Evolutionary conservation across 2,329 filamentous ascomycete genomes (phyloP).

Genomic region (Neophaeococcomyces aloes): DNA sequence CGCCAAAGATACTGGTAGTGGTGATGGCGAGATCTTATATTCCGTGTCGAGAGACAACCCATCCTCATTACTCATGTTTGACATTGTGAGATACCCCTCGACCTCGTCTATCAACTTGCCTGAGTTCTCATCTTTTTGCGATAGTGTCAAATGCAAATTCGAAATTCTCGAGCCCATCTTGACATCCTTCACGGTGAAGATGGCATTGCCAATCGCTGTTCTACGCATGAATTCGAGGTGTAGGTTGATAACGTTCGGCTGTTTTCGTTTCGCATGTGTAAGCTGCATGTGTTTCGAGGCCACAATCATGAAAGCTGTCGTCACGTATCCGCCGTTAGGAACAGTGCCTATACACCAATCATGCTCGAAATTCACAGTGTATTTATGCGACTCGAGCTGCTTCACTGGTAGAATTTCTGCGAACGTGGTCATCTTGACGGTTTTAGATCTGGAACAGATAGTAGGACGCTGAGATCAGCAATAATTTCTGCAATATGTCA

Average conservation of each 20-base stretch:
- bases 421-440: slow-evolving; percentile 13
- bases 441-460: not conserved
- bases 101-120: slow-evolving; percentile 32
- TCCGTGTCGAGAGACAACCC: slow-evolving; percentile 47
- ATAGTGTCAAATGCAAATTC: slow-evolving; percentile 51
- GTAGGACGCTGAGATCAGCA: not conserved
- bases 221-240: slow-evolving; percentile 57
- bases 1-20: slow-evolving; percentile 24
- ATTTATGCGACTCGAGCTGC: slow-evolving; percentile 43
- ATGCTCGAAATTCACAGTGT: slow-evolving; percentile 44
- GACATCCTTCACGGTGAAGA: slow-evolving; percentile 49
- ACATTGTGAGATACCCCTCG: slow-evolving; percentile 54
- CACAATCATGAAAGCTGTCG: slow-evolving; percentile 50
- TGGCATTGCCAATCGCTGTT: slow-evolving; percentile 47
- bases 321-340: slow-evolving; percentile 61
- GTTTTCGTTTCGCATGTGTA: slow-evolving; percentile 37
- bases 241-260: slow-evolving; percentile 53
- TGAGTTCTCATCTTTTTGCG: slow-evolving; percentile 25
- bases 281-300: slow-evolving; percentile 48
- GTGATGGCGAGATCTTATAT: slow-evolving; percentile 40
- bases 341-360: slow-evolving; percentile 62
- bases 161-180: slow-evolving; percentile 56
- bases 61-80: slow-evolving; percentile 48
- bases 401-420: slow-evolving; percentile 19
- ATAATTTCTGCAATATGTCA: too few species aligned